Percentiles rank a stretch among this genome's conserved stretches.
Conservation (phyloP, 208 protist species). For the Leptomonas pyrrhocoris region DNA sequence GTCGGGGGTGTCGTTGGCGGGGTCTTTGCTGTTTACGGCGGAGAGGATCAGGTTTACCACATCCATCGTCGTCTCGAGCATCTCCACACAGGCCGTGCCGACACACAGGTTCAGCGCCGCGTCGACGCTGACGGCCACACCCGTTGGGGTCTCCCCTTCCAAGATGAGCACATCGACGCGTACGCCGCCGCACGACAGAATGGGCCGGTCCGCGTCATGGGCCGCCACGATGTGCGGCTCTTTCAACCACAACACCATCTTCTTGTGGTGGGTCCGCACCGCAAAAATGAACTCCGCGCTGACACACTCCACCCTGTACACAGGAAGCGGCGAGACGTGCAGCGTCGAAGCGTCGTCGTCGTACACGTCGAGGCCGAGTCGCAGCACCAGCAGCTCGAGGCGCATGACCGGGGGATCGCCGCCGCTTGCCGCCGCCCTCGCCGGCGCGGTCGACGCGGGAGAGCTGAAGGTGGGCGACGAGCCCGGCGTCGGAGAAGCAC, state of each 20-base stretch:
- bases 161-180: constrained; percentile 46
- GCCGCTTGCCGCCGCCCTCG: not conserved
- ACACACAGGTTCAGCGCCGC: constrained; percentile 48
- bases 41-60: constrained; percentile 70
- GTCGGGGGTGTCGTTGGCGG: not conserved
- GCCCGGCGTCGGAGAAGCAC: not conserved
- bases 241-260: constrained; percentile 54
- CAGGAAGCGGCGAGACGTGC: constrained; percentile 29
- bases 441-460: not conserved
- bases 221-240: constrained; percentile 54
- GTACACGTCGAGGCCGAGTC: constrained; percentile 69
- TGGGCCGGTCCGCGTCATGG: constrained; percentile 40
- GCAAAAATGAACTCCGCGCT: constrained; percentile 64
- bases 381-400: constrained; percentile 62
- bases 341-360: constrained; percentile 63
- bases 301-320: constrained; percentile 62
- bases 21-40: constrained; percentile 26
- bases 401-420: constrained; percentile 56
- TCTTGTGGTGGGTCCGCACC: constrained; percentile 47
- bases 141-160: constrained; percentile 36
- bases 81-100: constrained; percentile 79
- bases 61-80: constrained; percentile 82
- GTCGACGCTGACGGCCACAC: constrained; percentile 45
- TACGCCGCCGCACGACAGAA: constrained; percentile 50
- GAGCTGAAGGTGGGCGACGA: constrained; percentile 1